These are phyloP conservation scores for Sanghuangporus sanghuang DNA, from an alignment of 1,284 basidiomycete genomes.

Conservation along the genomic window DNA sequence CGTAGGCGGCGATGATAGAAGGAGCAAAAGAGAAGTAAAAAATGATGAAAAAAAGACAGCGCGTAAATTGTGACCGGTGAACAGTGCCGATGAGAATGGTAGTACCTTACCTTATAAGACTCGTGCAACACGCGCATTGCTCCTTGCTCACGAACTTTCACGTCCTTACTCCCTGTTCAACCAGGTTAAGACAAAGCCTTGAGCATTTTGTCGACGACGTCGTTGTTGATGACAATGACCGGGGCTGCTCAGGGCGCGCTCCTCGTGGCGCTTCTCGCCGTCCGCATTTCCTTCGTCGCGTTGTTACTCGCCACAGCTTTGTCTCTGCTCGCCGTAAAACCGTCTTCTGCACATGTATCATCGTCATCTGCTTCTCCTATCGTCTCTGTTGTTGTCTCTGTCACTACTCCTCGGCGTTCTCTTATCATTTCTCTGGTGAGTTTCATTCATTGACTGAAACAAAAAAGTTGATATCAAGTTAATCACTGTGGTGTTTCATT, in stretches of 20 bases:
- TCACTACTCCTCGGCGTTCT: slow-evolving; percentile 62
- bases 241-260: slow-evolving; percentile 20
- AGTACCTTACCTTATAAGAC: background rate
- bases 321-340: slow-evolving; percentile 49
- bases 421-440: slow-evolving; percentile 66
- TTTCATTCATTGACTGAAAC: background rate
- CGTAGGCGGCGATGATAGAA: slow-evolving; percentile 4
- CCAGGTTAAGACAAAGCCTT: slow-evolving; percentile 4
- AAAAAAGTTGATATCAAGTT: no score
- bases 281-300: slow-evolving; percentile 60
- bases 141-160: slow-evolving; percentile 16
- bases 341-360: slow-evolving; percentile 32
- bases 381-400: slow-evolving; percentile 68
- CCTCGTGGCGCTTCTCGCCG: slow-evolving; percentile 42
- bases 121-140: slow-evolving; percentile 13
- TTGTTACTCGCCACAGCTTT: slow-evolving; percentile 54
- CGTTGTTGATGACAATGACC: slow-evolving; percentile 19
- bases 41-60: background rate
- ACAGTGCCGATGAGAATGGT: background rate
- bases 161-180: slow-evolving; percentile 17
- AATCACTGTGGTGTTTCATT: background rate
- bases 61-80: background rate
- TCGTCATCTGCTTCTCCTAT: slow-evolving; percentile 51
- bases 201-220: slow-evolving; percentile 14
- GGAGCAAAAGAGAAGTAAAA: slow-evolving; percentile 1